Percentiles rank a stretch among this genome's conserved stretches.
These are phyloP conservation scores for Tetrapisispora namnaoensis DNA, from an alignment of 805 yeast species.

Conservation along the genomic window DNA sequence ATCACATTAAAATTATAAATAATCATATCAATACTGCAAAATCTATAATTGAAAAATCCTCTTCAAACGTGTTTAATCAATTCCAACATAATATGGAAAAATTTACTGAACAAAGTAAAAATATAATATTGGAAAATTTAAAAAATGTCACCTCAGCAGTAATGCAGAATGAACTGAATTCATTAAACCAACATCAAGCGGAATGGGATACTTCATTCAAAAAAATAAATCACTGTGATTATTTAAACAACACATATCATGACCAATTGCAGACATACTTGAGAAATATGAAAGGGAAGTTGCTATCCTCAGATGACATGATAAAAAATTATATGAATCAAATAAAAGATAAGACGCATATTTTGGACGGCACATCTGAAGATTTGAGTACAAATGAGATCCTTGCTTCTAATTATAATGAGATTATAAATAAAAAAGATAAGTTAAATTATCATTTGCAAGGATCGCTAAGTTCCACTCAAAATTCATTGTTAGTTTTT, in stretches of 20 bases:
- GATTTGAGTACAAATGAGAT: slow-evolving; percentile 6
- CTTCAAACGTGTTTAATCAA: slow-evolving; percentile 14
- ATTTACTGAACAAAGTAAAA: slow-evolving; percentile 18
- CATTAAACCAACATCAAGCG: slow-evolving; percentile 21
- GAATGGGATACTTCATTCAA: slow-evolving; percentile 26
- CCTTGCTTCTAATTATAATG: slow-evolving; percentile 11
- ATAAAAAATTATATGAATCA: slow-evolving; percentile 12
- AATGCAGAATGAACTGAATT: slow-evolving; percentile 22
- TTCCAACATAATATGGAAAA: slow-evolving; percentile 17
- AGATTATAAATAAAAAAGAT: slow-evolving; percentile 13
- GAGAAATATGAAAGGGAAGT: slow-evolving; percentile 11
- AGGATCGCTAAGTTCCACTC: slow-evolving; percentile 3
- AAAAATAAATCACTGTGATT: slow-evolving; percentile 27
- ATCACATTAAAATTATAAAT: slow-evolving; percentile 18
- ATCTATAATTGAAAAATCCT: slow-evolving; percentile 15
- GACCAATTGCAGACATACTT: slow-evolving; percentile 13
- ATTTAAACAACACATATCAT: slow-evolving; percentile 18
- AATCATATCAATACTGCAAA: slow-evolving; percentile 19
- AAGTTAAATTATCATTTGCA: slow-evolving; percentile 8
- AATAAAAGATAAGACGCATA: slow-evolving; percentile 13
- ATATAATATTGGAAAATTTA: slow-evolving; percentile 19
- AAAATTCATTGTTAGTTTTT: slow-evolving; percentile 7
- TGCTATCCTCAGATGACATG: slow-evolving; percentile 11
- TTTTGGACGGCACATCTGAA: slow-evolving; percentile 1
- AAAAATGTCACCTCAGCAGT: slow-evolving; percentile 21